Percentiles rank a stretch among this genome's conserved stretches.
These are phyloP conservation scores for Nicotiana obtusifolia DNA, from an alignment of 257 asterid genomes.

Conservation along the genomic window DNA sequence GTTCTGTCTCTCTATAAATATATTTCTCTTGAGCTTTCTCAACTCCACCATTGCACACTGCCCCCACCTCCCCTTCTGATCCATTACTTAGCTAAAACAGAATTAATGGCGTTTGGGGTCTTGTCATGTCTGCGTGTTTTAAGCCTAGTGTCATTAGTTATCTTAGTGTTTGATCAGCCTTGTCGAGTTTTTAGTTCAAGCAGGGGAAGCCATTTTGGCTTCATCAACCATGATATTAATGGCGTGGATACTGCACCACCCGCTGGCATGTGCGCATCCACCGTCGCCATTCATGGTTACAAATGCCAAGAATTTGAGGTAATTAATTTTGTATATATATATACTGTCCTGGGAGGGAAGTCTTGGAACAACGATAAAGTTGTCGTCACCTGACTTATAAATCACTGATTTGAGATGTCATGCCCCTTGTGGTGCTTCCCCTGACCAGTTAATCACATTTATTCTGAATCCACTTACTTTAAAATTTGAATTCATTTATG, in stretches of 20 bases:
- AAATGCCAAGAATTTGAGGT: constrained; percentile 31
- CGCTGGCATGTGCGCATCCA: constrained; percentile 20
- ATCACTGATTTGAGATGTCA: no score
- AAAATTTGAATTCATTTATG: no score
- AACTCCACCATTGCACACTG: neutral
- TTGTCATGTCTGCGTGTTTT: constrained; percentile 16
- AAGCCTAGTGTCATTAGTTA: neutral
- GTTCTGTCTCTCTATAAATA: neutral
- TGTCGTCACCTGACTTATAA: no score
- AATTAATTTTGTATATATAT: neutral
- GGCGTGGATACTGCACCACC: neutral
- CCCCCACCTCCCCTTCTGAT: neutral
- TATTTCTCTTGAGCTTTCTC: neutral
- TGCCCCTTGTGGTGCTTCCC: no score
- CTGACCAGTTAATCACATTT: no score
- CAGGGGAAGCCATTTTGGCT: constrained; percentile 20
- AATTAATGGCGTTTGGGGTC: constrained; percentile 22
- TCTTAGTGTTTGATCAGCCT: constrained; percentile 14
- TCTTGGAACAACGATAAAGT: no score
- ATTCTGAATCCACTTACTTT: no score
- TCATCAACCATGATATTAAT: neutral
- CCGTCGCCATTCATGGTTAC: constrained; percentile 25
- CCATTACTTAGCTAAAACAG: neutral
- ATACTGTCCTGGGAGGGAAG: no score
- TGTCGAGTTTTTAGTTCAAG: constrained; percentile 27